Conservation (phyloP, 2,329 filamentous ascomycete species). For the Sporothrix sp. region DNA sequence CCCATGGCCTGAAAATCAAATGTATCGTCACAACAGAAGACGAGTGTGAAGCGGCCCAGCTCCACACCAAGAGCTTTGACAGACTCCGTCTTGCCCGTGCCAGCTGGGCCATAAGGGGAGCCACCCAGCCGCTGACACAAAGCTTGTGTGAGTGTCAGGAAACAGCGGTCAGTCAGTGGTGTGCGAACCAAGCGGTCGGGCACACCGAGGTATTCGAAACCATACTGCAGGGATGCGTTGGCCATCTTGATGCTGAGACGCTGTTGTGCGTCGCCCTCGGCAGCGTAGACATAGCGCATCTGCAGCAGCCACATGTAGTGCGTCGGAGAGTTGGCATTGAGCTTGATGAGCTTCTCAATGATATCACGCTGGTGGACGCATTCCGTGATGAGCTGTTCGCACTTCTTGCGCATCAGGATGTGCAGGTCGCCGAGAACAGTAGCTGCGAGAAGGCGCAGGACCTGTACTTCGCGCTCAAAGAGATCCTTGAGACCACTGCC, state of each 20-base stretch:
- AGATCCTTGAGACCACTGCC: constrained; percentile 50
- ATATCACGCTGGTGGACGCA: constrained; percentile 95
- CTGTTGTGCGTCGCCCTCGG: constrained; percentile 70
- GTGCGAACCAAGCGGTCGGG: constrained; percentile 93
- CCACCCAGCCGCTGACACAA: constrained; percentile 91
- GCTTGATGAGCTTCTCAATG: constrained; percentile 73
- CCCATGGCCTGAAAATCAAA: constrained; percentile 99
- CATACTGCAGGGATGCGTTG: constrained; percentile 89
- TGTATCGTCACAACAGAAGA: constrained; percentile 99
- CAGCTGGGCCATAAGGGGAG: constrained; percentile 92
- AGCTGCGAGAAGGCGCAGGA: constrained; percentile 75
- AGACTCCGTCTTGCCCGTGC: constrained; percentile 97
- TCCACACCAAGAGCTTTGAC: constrained; percentile 96
- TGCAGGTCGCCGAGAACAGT: constrained; percentile 87
- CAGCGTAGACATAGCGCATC: constrained; percentile 89
- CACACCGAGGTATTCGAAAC: constrained; percentile 95
- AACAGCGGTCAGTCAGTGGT: constrained; percentile 94
- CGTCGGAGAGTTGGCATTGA: constrained; percentile 61
- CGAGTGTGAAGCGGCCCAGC: constrained; percentile 91
- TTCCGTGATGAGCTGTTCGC: constrained; percentile 96
- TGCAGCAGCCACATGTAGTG: constrained; percentile 92
- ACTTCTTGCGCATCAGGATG: constrained; percentile 84
- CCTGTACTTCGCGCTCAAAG: constrained; percentile 72
- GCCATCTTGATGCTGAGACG: constrained; percentile 92
- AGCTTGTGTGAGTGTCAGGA: constrained; percentile 93